These are phyloP conservation scores for Brachypodium distachyon DNA, from an alignment of 202 grass and related monocot genomes.

Conservation along the genomic window DNA sequence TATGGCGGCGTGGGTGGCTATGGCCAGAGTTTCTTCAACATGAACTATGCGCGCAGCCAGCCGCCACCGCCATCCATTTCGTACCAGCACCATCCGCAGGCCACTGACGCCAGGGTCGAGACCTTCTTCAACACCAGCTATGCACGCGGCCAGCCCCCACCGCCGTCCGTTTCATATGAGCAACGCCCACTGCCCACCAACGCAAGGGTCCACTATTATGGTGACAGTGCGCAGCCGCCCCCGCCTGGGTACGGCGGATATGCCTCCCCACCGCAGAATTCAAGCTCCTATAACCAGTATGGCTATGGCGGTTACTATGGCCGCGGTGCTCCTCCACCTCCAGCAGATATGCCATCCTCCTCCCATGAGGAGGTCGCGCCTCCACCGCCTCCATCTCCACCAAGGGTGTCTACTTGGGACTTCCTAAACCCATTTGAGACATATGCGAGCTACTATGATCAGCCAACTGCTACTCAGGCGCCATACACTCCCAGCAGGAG, in stretches of 20 bases:
- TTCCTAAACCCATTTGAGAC: conserved; percentile 87
- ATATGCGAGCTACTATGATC: conserved; percentile 62
- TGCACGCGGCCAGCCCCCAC: conserved; percentile 42
- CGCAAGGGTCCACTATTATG: conserved; percentile 35
- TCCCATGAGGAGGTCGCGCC: conserved; percentile 20
- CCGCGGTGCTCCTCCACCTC: conserved; percentile 22
- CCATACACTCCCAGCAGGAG: conserved; percentile 66
- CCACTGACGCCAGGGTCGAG: conserved; percentile 31
- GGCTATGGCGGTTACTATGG: conserved; percentile 52
- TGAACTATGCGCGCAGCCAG: conserved; percentile 56
- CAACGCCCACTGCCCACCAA: conserved; percentile 31
- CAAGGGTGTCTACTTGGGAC: conserved; percentile 89
- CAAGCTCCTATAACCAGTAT: conserved; percentile 44
- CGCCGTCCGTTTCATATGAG: conserved; percentile 29
- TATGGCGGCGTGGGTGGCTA: conserved; percentile 28
- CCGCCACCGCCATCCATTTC: conserved; percentile 40
- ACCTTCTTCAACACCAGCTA: conserved; percentile 27
- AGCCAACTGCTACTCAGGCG: conserved; percentile 2
- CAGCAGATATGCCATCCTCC: conserved; percentile 24
- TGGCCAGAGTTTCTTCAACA: conserved; percentile 54
- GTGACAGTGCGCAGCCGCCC: conserved; percentile 13
- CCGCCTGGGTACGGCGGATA: conserved; percentile 30
- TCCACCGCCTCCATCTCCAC: conserved; percentile 73
- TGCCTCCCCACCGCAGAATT: conserved; percentile 39
- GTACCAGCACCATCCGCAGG: conserved; percentile 32